Evolutionary conservation across 352 stramenopile genomes (phyloP), one percentile per base, ranked within the genome.

Genomic region (Phytophthora meadii): DNA sequence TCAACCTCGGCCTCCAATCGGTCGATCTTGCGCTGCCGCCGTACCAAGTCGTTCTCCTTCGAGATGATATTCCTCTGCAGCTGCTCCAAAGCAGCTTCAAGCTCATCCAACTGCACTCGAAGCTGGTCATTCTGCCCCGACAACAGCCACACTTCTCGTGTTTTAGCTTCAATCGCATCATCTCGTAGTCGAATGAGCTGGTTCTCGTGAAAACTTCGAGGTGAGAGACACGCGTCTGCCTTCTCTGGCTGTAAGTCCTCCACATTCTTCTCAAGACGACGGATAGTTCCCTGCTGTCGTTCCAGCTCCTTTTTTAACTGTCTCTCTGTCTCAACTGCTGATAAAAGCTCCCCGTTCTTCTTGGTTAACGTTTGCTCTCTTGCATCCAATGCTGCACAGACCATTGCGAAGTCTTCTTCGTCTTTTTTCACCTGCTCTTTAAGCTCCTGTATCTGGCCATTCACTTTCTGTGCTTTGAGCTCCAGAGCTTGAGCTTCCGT

Each of bases 101-200:
- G 49, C 25, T 88, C 84, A 46, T 93, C 84, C 30, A 94, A 61
- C 51, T 94, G 81, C 15, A 71, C 65, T 3, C 77, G 82, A 0
- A 94, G 70, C 37, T 82, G 72, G 28, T 89, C 82, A 49, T 94
- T 93, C 32, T 90, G 71, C 0, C 79, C 81, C 4, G 74, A 79
- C 7, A 94, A 62, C 11, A 94, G 65, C 77, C 81, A 90, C 10
- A 94, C 72, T 47, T 94, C 82, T 17, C 84, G 79, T 1, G 77
- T 83, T 37, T 92, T 92, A 22, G 82, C 82, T 9, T 74, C 61
- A 46, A 94, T 84, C 25, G 82, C 81, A 39, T 94, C 86, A 54
- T 94, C 86, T 1, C 86, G 77, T 11, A 94, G 69, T 39, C 77
- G 71, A 34, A 94, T 88, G 24, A 94, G 70, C 50, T 92, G 81